Evolutionary conservation across 768 basidiomycete genomes (phyloP).

Genomic region (Suillus paluster): DNA sequence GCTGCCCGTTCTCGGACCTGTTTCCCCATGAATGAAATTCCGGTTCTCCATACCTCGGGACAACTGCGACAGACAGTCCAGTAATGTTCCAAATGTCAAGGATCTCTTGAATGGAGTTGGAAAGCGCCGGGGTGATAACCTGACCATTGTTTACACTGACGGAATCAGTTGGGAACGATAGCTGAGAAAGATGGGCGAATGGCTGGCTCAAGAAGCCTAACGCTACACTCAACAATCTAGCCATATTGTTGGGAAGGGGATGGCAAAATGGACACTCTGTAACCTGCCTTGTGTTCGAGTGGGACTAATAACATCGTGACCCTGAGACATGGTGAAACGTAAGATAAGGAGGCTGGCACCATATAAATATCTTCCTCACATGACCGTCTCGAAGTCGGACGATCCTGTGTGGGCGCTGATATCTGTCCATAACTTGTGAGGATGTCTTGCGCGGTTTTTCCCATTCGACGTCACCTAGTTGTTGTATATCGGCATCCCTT

Average conservation of each 20-base stretch:
- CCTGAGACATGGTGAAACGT: neutral
- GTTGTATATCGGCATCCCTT: no score
- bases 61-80: constrained; percentile 36
- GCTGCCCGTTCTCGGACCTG: constrained; percentile 38
- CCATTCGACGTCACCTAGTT: neutral
- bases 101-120: constrained; percentile 21
- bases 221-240: neutral
- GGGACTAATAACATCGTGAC: neutral
- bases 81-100: constrained; percentile 28
- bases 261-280: neutral
- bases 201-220: constrained; percentile 6
- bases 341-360: neutral
- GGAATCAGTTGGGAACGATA: constrained; percentile 2
- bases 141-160: neutral
- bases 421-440: neutral
- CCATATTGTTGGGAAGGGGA: neutral
- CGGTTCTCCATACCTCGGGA: constrained; percentile 26
- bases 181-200: neutral
- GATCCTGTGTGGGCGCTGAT: neutral
- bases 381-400: neutral
- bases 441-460: neutral
- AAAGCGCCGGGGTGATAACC: constrained; percentile 24
- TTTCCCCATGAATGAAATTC: constrained; percentile 42
- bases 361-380: neutral
- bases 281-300: neutral